Percentiles rank a stretch among this genome's conserved stretches.
Conservation (phyloP, 352 stramenopile species). For the Phytophthora nicotianae region DNA sequence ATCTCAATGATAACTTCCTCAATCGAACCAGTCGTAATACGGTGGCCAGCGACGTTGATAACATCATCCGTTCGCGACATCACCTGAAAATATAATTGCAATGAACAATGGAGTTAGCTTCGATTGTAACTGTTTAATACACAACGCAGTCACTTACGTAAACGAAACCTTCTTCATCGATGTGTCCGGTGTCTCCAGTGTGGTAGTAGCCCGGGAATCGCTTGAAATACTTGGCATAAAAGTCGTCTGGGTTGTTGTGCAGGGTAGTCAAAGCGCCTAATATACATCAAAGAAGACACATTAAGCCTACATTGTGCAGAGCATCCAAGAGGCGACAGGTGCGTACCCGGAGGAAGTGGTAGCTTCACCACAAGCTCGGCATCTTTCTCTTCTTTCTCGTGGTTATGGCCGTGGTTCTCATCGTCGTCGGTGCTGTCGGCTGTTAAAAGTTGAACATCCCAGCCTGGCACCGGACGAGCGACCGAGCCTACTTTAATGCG, state of each 20-base stretch:
- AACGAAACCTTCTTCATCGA: conserved; percentile 92
- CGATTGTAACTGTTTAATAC: too few species aligned
- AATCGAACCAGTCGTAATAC: conserved; percentile 87
- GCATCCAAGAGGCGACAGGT: not conserved
- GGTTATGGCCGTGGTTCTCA: conserved; percentile 48
- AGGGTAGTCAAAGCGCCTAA: conserved; percentile 78
- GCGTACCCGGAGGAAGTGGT: conserved; percentile 77
- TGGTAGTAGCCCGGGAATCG: conserved; percentile 90
- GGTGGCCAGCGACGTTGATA: conserved; percentile 91
- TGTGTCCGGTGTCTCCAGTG: conserved; percentile 86
- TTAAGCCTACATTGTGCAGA: conserved; percentile 3
- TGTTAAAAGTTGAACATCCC: conserved; percentile 78
- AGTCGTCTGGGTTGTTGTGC: conserved; percentile 87
- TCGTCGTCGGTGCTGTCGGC: conserved; percentile 47
- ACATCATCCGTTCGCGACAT: conserved; percentile 93
- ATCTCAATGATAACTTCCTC: conserved; percentile 90
- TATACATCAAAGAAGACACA: not conserved
- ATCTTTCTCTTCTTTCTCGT: conserved; percentile 63
- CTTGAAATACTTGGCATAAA: conserved; percentile 81
- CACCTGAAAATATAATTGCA: conserved; percentile 57
- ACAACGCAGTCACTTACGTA: conserved; percentile 46
- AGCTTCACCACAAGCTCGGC: conserved; percentile 81
- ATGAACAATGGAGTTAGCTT: too few species aligned
- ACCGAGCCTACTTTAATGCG: conserved; percentile 71
- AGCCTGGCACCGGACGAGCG: conserved; percentile 78